A percentile compares a stretch with the other conserved stretches of the same genome.
These are phyloP conservation scores for Ceratobasidium sp. DNA, from an alignment of 1,284 basidiomycete species.

Conservation along the genomic window DNA sequence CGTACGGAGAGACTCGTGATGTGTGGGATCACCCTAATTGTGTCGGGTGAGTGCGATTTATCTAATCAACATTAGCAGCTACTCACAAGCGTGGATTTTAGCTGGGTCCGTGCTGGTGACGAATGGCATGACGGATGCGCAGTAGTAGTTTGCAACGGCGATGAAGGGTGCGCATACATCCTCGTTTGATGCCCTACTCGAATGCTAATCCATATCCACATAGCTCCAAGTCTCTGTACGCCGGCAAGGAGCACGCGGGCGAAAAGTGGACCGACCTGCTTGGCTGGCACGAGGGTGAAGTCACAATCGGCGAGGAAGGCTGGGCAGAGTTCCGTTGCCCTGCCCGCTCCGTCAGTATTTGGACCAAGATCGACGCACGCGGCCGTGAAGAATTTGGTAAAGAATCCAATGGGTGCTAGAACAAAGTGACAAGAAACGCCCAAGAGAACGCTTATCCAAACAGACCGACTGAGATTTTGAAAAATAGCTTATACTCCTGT, in stretches of 20 bases:
- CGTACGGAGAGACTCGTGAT: constrained; percentile 65
- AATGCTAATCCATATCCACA: not conserved
- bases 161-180: constrained; percentile 53
- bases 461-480: not conserved
- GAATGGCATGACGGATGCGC: constrained; percentile 65
- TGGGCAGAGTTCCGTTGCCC: constrained; percentile 66
- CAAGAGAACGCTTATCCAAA: no score
- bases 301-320: constrained; percentile 67
- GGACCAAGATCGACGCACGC: constrained; percentile 63
- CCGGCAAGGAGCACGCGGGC: constrained; percentile 61
- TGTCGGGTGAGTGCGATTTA: constrained; percentile 48
- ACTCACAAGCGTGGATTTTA: not conserved
- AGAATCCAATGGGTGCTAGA: not conserved
- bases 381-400: constrained; percentile 56
- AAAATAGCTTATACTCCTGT: not conserved
- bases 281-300: constrained; percentile 67
- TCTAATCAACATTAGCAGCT: not conserved
- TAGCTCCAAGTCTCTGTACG: constrained; percentile 27
- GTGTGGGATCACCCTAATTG: constrained; percentile 65
- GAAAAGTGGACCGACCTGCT: constrained; percentile 69
- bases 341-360: constrained; percentile 63
- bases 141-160: constrained; percentile 60
- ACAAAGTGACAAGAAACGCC: not conserved
- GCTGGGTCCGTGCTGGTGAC: constrained; percentile 67
- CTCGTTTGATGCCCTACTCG: not conserved